phyloP scores from a whole-genome alignment of 1,284 basidiomycete genomes.

The Phaffia rhodozyma region DNA sequence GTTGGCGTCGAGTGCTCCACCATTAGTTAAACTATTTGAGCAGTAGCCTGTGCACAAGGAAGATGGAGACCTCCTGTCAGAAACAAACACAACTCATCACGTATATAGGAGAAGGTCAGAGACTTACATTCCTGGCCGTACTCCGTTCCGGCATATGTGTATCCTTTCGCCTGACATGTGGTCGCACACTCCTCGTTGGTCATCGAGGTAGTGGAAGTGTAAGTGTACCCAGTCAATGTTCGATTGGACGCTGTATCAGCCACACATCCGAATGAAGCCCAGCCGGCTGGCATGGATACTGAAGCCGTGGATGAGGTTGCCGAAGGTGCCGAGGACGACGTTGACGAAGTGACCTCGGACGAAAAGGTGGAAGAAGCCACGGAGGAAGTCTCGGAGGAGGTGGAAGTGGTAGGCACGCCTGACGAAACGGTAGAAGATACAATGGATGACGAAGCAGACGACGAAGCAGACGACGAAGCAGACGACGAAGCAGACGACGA shows the following conservation, averaged over 20 bases:
- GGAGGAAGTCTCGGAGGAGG: neutral
- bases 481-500: neutral
- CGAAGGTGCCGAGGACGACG: neutral
- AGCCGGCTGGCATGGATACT: conserved; percentile 19
- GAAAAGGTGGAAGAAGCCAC: neutral
- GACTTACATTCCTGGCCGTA: conserved; percentile 8
- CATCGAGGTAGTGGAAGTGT: conserved; percentile 19
- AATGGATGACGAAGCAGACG: neutral
- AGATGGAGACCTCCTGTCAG: too few relatives aligned
- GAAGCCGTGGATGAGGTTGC: neutral
- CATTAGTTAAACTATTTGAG: too few relatives aligned
- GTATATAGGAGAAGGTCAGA: too few relatives aligned
- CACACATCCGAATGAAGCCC: conserved; percentile 19
- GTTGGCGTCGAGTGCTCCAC: too few relatives aligned
- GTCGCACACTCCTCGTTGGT: conserved; percentile 20
- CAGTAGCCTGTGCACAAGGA: too few relatives aligned
- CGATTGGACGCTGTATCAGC: conserved; percentile 12
- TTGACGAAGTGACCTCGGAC: neutral
- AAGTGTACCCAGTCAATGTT: conserved; percentile 18
- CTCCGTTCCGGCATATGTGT: conserved; percentile 18
- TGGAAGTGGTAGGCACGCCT: neutral
- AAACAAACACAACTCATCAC: too few relatives aligned
- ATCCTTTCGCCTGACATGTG: conserved; percentile 18
- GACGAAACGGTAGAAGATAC: neutral
- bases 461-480: neutral